These are phyloP conservation scores for Lactarius akahatsu DNA, from an alignment of 768 basidiomycete species.

Conservation along the genomic window DNA sequence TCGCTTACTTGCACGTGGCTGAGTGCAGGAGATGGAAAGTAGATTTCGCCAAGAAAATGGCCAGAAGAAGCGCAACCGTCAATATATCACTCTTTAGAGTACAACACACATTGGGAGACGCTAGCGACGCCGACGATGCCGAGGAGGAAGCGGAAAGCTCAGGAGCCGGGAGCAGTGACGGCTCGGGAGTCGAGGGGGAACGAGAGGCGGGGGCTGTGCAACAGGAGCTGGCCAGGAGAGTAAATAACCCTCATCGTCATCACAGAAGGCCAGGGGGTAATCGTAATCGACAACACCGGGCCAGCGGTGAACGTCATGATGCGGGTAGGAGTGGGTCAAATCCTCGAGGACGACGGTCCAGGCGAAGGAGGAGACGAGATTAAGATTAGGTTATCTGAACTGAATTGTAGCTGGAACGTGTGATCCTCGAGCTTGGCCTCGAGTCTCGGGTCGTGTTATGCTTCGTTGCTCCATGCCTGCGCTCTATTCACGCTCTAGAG, in stretches of 20 bases:
- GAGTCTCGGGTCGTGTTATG: not conserved
- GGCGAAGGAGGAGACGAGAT: slow-evolving; percentile 19
- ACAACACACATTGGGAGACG: not conserved
- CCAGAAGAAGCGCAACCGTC: not conserved
- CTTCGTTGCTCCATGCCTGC: not conserved
- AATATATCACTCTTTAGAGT: not conserved
- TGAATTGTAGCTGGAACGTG: slow-evolving; percentile 4
- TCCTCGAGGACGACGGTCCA: slow-evolving; percentile 20
- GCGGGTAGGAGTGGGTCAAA: slow-evolving; percentile 5
- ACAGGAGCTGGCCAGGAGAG: slow-evolving; percentile 2
- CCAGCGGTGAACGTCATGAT: not conserved
- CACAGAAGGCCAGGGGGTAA: slow-evolving; percentile 4
- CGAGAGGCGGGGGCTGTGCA: slow-evolving; percentile 12
- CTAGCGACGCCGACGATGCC: slow-evolving; percentile 2
- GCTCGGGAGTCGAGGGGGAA: slow-evolving; percentile 1
- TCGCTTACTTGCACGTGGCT: slow-evolving; percentile 12
- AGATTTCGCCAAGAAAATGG: slow-evolving; percentile 6
- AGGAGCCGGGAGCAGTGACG: not conserved
- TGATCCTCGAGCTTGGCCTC: slow-evolving; percentile 2
- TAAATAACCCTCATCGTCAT: not conserved
- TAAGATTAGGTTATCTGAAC: not conserved
- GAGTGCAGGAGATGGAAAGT: slow-evolving; percentile 25
- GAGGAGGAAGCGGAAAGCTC: slow-evolving; percentile 18
- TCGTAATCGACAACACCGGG: slow-evolving; percentile 8
- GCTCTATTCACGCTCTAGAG: slow-evolving; percentile 4